Conservation (phyloP, 805 yeast species). For the Teunomyces atbi region DNA sequence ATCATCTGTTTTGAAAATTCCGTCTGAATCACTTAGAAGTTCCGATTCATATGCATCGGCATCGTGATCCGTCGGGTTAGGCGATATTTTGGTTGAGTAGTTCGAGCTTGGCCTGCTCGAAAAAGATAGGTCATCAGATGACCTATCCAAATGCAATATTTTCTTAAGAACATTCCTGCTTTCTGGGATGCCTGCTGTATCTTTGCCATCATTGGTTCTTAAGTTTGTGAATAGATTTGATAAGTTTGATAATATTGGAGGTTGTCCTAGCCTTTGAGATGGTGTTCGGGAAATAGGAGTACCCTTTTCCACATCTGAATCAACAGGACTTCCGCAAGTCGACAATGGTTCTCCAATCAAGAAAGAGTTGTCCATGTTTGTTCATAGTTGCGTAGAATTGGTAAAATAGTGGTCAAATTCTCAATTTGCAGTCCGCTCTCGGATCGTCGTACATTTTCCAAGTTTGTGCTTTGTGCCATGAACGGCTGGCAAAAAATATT, state of each 20-base stretch:
- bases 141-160: constrained; percentile 10
- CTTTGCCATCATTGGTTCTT: constrained; percentile 19
- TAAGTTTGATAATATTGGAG: constrained; percentile 24
- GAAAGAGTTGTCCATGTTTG: background rate
- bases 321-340: background rate
- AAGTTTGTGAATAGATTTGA: constrained; percentile 21
- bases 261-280: constrained; percentile 8
- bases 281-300: constrained; percentile 8
- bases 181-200: background rate
- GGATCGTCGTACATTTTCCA: background rate
- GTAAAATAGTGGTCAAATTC: background rate
- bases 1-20: background rate
- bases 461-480: background rate
- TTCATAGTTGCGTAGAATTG: background rate
- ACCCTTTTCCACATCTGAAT: constrained; percentile 4
- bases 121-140: constrained; percentile 10
- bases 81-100: background rate
- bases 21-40: background rate
- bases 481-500: background rate
- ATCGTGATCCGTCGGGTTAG: constrained; percentile 7
- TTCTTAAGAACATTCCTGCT: constrained; percentile 12
- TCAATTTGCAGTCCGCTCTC: background rate
- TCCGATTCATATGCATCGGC: background rate
- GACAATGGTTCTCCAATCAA: background rate
- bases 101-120: constrained; percentile 1